Evolutionary conservation across 441 rosid genomes (phyloP).

Genomic region (Kokia cookei): DNA sequence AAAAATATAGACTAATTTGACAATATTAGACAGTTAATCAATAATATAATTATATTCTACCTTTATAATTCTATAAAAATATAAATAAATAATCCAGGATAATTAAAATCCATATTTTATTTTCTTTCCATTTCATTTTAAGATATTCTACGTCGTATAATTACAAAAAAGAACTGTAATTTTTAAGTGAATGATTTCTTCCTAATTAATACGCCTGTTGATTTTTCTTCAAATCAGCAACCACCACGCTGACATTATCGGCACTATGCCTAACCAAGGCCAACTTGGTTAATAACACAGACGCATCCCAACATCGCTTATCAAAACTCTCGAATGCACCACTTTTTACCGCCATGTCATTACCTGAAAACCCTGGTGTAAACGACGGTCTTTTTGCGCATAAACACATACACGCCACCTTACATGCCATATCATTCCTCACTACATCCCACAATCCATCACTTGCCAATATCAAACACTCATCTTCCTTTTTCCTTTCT

Average conservation of each 20-base stretch:
- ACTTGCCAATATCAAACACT: slow-evolving; percentile 81
- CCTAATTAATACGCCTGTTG: slow-evolving; percentile 5
- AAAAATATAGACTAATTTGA: too few relatives aligned
- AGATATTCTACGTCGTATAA: too few relatives aligned
- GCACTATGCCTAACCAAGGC: slow-evolving; percentile 65
- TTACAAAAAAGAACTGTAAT: too few relatives aligned
- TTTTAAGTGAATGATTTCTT: too few relatives aligned
- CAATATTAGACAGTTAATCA: too few relatives aligned
- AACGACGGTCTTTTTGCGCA: slow-evolving; percentile 23
- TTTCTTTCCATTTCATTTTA: too few relatives aligned
- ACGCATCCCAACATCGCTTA: slow-evolving; percentile 73
- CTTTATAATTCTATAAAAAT: too few relatives aligned
- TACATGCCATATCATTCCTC: slow-evolving; percentile 71
- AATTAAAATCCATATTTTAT: too few relatives aligned
- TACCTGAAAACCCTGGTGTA: slow-evolving; percentile 8
- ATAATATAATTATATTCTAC: too few relatives aligned
- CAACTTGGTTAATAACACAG: slow-evolving; percentile 59
- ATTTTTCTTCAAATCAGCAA: slow-evolving; percentile 58
- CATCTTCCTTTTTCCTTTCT: slow-evolving; percentile 61
- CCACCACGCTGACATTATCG: slow-evolving; percentile 80
- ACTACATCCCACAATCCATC: slow-evolving; percentile 98
- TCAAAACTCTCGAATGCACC: slow-evolving; percentile 34
- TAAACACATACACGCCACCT: slow-evolving; percentile 72
- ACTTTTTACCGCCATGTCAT: slow-evolving; percentile 18
- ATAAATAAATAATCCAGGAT: too few relatives aligned